Evolutionary conservation across 495 filamentous ascomycete species (phyloP), one percentile per base, ranked within the genome.

Genomic region (Aspergillus saccharolyticus): DNA sequence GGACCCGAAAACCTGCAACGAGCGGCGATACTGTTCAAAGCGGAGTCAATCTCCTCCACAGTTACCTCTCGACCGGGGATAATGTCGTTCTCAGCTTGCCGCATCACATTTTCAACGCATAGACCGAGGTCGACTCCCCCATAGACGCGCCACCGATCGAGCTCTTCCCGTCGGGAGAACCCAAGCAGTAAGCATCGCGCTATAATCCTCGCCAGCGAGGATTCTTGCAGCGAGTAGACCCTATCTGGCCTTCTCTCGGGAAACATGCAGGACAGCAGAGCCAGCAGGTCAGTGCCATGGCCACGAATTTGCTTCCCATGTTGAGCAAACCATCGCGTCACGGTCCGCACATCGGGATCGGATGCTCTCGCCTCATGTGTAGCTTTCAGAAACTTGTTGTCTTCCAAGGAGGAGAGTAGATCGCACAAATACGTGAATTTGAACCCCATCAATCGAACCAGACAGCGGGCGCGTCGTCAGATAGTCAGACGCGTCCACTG

Each of bases 211-310:
- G 84, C 81, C 1, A 96, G 74, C 2, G 74, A 77, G 14, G 69
- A 69, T 16, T 80, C 77, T 58, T 88, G 80, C 0, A 94, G 71
- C 55, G 72, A 74, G 66, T 91, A 96, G 9, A 90, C 86, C 20
- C 90, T 79, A 66, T 96, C 91, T 0, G 79, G 80, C 54, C 89
- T 77, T 62, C 81, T 85, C 57, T 89, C 84, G 0, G 91, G 91
- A 17, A 91, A 80, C 15, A 96, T 73, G 24, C 84, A 83, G 3
- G 87, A 90, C 0, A 94, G 77, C 19, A 94, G 71, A 0, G 86
- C 84, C 2, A 80, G 70, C 33, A 68, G 71, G 59, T 85, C 75
- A 3, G 81, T 80, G 46, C 76, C 70, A 4, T 76, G 66, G 3
- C 74, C 74, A 65, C 81, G 57, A 7, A 91, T 74, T 5, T 65